Evolutionary conservation across 2,329 filamentous ascomycete genomes (phyloP).

Genomic region (Talaromyces verruculosus): DNA sequence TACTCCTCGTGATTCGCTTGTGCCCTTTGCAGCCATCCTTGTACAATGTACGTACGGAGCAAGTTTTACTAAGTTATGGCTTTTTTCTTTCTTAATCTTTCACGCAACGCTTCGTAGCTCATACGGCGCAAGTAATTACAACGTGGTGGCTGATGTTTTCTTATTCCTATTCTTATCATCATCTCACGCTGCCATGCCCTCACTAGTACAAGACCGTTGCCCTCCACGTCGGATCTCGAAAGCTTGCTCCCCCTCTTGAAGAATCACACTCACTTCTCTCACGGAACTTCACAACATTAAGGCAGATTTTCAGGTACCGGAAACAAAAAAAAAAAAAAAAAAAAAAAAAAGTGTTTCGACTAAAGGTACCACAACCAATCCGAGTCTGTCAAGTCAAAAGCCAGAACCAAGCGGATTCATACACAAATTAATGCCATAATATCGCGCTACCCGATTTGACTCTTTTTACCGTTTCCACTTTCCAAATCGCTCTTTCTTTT

Average conservation of each 20-base stretch:
- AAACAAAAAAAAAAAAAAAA: not conserved
- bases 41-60: not conserved
- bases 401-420: conserved; percentile 2
- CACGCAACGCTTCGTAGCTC: not conserved
- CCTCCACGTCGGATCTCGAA: not conserved
- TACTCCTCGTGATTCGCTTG: not conserved
- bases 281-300: not conserved
- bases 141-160: conserved; percentile 4
- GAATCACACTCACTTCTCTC: not conserved
- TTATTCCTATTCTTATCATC: not conserved
- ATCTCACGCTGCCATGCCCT: not conserved
- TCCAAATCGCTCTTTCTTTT: not conserved
- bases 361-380: not conserved
- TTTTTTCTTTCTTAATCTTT: not conserved
- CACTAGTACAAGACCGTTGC: not conserved
- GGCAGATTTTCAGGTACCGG: not conserved
- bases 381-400: not conserved
- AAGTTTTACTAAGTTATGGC: not conserved
- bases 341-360: not conserved
- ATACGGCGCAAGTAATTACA: not conserved
- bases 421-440: not conserved
- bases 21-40: not conserved
- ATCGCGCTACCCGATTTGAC: conserved; percentile 6
- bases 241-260: not conserved
- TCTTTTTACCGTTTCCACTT: not conserved